Base-by-base conservation (phyloP, 441 rosid genomes). In the Arabidopsis hybrid region DNA sequence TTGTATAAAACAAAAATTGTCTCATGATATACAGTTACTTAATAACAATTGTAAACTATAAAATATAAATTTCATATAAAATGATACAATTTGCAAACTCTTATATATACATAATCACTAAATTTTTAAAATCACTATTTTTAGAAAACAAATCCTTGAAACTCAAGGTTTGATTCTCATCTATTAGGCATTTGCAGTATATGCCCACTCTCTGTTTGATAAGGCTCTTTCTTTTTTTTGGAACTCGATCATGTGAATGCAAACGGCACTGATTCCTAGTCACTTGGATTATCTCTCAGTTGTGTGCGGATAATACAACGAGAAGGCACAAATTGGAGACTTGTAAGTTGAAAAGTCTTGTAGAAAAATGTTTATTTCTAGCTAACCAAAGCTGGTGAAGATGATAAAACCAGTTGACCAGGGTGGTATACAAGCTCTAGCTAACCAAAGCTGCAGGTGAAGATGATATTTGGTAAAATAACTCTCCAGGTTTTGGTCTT, bases 91-190 rank as follows among this genome's bases (percentile, higher is more conserved):
- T 21, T 21, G 3, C 26, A 21, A 21, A 21, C 26, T 21, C 26
- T 21, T 21, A 21, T 21, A 21, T 21, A 21, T 21, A 21, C 26
- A 21, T 21, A 21, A 21, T 21, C 26, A 21, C 26, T 21, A 21
- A 21, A 21, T 21, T 21, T 21, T 21, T 21, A 21, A 21, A 21
- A 21, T 21, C 26, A 21, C 26, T 21, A 21, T 21, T 21, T 21
- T 21, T 21, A 21, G 26, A 21, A 21, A 21, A 21, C 26, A 21
- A 2, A 21, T 21, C 26, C 26, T 21, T 18, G 75, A 52, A 81
- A 79, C 57, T 78, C 86, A 65, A 90, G 92, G 96, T 92, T 79
- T 77, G 88, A 65, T 76, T 70, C 71, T 64, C 72, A 39, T 63
- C 18, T 60, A 13, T 26, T 12, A 40, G 29, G 13, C 63, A 5